Conservation (phyloP, 345 rosid genomes). For the Gossypium ekmanianum region DNA sequence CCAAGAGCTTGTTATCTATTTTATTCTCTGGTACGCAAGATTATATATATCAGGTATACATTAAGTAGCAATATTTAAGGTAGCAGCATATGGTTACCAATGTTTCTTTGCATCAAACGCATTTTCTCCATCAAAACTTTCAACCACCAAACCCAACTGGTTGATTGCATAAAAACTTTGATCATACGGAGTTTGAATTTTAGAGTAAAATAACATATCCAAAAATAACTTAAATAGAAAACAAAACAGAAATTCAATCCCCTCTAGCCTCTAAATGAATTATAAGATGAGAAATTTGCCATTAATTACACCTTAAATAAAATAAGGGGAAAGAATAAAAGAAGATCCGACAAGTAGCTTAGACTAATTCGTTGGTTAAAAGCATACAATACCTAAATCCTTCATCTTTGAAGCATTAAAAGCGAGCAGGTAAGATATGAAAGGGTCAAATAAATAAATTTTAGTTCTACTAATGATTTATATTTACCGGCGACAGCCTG, state of each 20-base stretch:
- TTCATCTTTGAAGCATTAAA: background rate
- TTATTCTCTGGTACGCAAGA: too few species aligned
- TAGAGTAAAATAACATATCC: background rate
- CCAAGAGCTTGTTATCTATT: too few species aligned
- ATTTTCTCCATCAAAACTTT: background rate
- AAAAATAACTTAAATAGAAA: background rate
- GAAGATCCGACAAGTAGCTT: background rate
- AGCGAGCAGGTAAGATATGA: background rate
- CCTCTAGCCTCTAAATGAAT: background rate
- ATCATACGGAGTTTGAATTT: background rate
- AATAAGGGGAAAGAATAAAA: background rate
- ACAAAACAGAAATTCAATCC: background rate
- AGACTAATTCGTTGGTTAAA: background rate
- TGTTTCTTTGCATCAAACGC: background rate
- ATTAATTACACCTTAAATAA: too few species aligned
- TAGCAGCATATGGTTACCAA: too few species aligned
- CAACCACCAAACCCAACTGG: background rate
- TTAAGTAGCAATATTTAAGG: too few species aligned
- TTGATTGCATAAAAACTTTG: background rate
- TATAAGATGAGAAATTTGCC: background rate
- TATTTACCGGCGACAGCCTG: background rate
- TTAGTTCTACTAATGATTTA: background rate
- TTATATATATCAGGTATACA: too few species aligned
- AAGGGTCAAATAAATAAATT: background rate
- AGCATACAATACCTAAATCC: background rate